These are phyloP conservation scores for Bimuria novae-zelandiae DNA, from an alignment of 2,329 filamentous ascomycete species.

Conservation along the genomic window DNA sequence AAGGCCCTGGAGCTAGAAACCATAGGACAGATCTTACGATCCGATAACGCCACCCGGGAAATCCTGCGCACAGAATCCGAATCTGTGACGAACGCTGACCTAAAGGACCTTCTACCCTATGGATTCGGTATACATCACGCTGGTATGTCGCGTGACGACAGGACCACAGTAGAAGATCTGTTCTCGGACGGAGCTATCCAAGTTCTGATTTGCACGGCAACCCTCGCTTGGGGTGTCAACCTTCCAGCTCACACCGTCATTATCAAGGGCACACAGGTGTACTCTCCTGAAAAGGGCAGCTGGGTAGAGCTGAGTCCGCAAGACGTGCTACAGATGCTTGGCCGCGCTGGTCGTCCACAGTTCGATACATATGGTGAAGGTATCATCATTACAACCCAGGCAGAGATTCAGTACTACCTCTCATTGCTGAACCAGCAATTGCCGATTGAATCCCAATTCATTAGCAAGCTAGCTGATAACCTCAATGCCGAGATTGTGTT, in stretches of 20 bases:
- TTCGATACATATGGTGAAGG: slow-evolving; percentile 98
- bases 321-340: slow-evolving; percentile 97
- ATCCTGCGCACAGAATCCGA: slow-evolving; percentile 85
- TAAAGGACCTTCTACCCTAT: slow-evolving; percentile 94
- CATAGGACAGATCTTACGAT: slow-evolving; percentile 91
- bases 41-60: slow-evolving; percentile 88
- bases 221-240: slow-evolving; percentile 99
- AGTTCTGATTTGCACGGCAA: slow-evolving; percentile 95
- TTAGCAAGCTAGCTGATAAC: slow-evolving; percentile 91
- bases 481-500: slow-evolving; percentile 95
- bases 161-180: slow-evolving; percentile 91
- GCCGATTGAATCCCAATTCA: slow-evolving; percentile 95
- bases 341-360: slow-evolving; percentile 92
- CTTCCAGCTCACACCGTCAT: slow-evolving; percentile 96
- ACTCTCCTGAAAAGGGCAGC: slow-evolving; percentile 96
- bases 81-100: slow-evolving; percentile 78
- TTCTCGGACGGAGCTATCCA: slow-evolving; percentile 91
- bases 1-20: slow-evolving; percentile 97
- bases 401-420: slow-evolving; percentile 95
- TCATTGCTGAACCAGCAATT: slow-evolving; percentile 96
- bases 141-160: slow-evolving; percentile 93
- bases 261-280: slow-evolving; percentile 97
- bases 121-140: slow-evolving; percentile 98
- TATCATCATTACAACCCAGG: slow-evolving; percentile 96
- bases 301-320: slow-evolving; percentile 98